Base-by-base conservation (phyloP, 495 filamentous ascomycete genomes). In the Polyplosphaeria fusca region DNA sequence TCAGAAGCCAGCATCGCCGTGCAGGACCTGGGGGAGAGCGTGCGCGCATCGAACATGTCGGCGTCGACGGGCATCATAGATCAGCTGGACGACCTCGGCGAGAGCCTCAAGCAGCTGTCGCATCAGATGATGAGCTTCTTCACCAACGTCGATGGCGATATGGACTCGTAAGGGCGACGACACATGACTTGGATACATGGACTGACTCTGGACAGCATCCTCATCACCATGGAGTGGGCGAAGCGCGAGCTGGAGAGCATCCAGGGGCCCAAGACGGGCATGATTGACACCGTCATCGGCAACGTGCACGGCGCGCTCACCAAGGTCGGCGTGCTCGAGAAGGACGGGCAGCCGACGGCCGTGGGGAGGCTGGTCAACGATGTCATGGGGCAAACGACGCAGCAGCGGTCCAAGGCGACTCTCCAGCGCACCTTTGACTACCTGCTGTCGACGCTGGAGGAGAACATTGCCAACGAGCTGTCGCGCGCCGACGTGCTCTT, bases 201-300 rank as follows among this genome's bases (percentile, higher is more conserved):
- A n/a, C n/a, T n/a, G n/a, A n/a, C n/a, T n/a, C n/a, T n/a, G n/a
- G n/a, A n/a, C 32, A 82, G 85, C 49, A 93, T 96, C 53, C 76
- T 96, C 24, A 85, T 92, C 38, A 88, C 91, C 13, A 96, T 96
- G 89, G 89, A 94, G 69, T 96, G 91, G 91, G 87, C 89, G 27
- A 84, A 86, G 65, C 84, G 88, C 44, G 89, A 96, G 71, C 80
- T 96, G 9, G 67, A 74, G 64, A 22, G 65, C 67, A 67, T 84
- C n/a, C 75, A 77, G 4, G 71, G 72, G 11, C 70, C 74, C 18
- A 82, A 85, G 3, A 74, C 79, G 0, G 76, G 76, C 3, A 71
- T 86, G 2, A 73, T 91, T 0, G 78, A 82, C 20, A 78, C 83
- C 25, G 76, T 83, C 64, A 84, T 87, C 61, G 84, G 86, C 70